Conservation (phyloP, 768 basidiomycete genomes). For the Gloeophyllum trabeum region DNA sequence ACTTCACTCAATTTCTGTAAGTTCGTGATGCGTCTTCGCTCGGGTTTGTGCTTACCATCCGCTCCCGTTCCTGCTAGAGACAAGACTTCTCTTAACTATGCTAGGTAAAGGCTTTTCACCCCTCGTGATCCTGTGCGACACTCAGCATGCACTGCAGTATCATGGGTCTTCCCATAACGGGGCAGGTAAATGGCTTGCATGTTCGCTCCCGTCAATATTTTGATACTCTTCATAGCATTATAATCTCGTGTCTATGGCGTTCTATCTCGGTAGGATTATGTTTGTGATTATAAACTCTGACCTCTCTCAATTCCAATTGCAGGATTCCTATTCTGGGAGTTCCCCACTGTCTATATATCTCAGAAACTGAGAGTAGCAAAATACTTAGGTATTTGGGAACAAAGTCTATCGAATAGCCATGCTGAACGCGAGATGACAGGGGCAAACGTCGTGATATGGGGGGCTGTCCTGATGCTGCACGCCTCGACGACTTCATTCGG, state of each 20-base stretch:
- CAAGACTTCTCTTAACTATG: slow-evolving; percentile 62
- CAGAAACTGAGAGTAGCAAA: slow-evolving; percentile 51
- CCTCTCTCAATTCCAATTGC: neutral
- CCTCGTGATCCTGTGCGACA: neutral
- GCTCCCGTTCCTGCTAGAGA: slow-evolving; percentile 27
- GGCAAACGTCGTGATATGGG: slow-evolving; percentile 50
- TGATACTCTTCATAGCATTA: slow-evolving; percentile 30
- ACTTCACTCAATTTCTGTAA: slow-evolving; percentile 58
- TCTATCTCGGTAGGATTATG: slow-evolving; percentile 38
- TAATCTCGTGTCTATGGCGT: slow-evolving; percentile 52
- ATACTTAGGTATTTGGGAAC: slow-evolving; percentile 35
- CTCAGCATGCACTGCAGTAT: slow-evolving; percentile 29
- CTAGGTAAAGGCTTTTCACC: slow-evolving; percentile 27
- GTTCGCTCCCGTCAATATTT: neutral
- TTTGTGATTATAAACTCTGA: neutral
- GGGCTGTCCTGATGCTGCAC: slow-evolving; percentile 47
- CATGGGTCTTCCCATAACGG: slow-evolving; percentile 56
- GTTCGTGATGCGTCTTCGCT: slow-evolving; percentile 8
- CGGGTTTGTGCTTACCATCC: neutral
- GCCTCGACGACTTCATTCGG: slow-evolving; percentile 44
- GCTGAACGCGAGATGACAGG: slow-evolving; percentile 19
- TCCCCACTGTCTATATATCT: slow-evolving; percentile 54
- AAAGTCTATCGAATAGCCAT: slow-evolving; percentile 1
- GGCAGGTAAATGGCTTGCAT: slow-evolving; percentile 28
- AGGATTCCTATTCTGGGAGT: slow-evolving; percentile 53